Conservation (phyloP, 106 monocot genomes). For the Cymbidium sinense region DNA sequence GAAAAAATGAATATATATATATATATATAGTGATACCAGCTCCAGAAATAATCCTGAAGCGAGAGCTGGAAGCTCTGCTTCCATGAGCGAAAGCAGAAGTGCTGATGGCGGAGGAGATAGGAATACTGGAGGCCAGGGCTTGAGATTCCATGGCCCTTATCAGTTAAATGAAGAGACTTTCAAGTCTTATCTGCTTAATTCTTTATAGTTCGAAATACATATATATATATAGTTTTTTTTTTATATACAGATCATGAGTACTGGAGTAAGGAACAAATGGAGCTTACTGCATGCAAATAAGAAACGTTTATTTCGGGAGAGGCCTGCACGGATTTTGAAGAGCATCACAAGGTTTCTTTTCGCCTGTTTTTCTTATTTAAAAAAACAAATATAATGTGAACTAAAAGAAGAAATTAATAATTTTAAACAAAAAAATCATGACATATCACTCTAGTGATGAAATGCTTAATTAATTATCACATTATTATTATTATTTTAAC, state of each 20-base stretch:
- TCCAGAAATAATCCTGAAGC: neutral
- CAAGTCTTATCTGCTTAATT: neutral
- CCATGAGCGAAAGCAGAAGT: neutral
- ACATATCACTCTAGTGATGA: too few species aligned
- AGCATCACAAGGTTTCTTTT: neutral
- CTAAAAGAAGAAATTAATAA: too few species aligned
- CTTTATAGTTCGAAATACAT: neutral
- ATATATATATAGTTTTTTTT: neutral
- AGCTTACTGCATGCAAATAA: neutral
- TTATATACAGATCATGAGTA: neutral
- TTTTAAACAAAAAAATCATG: too few species aligned
- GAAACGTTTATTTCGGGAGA: neutral
- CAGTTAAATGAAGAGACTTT: neutral
- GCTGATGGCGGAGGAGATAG: neutral
- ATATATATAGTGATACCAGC: neutral
- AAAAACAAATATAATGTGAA: neutral
- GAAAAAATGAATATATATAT: neutral
- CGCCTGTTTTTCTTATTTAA: neutral
- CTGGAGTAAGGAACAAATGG: neutral
- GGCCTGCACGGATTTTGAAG: neutral
- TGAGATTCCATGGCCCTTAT: neutral
- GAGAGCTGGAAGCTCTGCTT: neutral
- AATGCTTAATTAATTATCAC: too few species aligned
- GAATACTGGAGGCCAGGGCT: neutral
- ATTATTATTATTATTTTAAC: too few species aligned